Evolutionary conservation across 2,329 filamentous ascomycete species (phyloP).

Genomic region (Ophiostoma piceae): DNA sequence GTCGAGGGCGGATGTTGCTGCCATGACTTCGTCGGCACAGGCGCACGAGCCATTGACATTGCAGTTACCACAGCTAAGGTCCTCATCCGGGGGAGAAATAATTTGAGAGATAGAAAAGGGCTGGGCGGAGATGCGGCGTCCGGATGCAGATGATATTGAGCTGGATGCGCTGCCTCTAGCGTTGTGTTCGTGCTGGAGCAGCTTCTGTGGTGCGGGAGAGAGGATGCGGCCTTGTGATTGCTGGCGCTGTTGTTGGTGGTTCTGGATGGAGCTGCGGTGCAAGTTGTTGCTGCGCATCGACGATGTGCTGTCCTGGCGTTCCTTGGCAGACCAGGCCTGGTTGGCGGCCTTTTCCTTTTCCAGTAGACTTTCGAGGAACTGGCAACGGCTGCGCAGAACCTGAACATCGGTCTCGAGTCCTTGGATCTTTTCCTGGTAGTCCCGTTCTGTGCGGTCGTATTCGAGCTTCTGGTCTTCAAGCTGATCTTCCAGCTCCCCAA

Average conservation of each 20-base stretch:
- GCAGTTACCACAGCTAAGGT: conserved; percentile 53
- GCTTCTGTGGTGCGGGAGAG: conserved; percentile 23
- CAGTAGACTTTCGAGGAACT: conserved; percentile 58
- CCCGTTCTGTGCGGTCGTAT: conserved; percentile 53
- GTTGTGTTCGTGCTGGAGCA: conserved; percentile 23
- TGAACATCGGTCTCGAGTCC: conserved; percentile 62
- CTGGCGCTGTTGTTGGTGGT: conserved; percentile 20
- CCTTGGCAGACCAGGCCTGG: conserved; percentile 22
- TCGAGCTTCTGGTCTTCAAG: conserved; percentile 56
- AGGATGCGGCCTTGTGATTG: conserved; percentile 23
- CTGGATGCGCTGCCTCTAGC: conserved; percentile 29
- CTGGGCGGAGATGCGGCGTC: conserved; percentile 35
- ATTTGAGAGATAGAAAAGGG: conserved; percentile 55
- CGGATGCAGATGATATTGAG: conserved; percentile 30
- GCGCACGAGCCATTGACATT: conserved; percentile 49
- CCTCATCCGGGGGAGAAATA: conserved; percentile 49
- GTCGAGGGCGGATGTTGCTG: conserved; percentile 48
- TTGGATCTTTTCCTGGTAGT: conserved; percentile 52
- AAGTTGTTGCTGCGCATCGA: conserved; percentile 21
- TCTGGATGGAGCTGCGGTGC: conserved; percentile 18
- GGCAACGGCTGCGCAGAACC: conserved; percentile 57
- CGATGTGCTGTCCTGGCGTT: conserved; percentile 23
- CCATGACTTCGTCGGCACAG: conserved; percentile 55
- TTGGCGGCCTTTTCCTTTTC: conserved; percentile 44
- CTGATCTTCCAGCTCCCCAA: conserved; percentile 68